Percentiles rank a stretch among this genome's conserved stretches.
These are phyloP conservation scores for Naganishia liquefaciens DNA, from an alignment of 1,284 basidiomycete genomes.

Conservation along the genomic window DNA sequence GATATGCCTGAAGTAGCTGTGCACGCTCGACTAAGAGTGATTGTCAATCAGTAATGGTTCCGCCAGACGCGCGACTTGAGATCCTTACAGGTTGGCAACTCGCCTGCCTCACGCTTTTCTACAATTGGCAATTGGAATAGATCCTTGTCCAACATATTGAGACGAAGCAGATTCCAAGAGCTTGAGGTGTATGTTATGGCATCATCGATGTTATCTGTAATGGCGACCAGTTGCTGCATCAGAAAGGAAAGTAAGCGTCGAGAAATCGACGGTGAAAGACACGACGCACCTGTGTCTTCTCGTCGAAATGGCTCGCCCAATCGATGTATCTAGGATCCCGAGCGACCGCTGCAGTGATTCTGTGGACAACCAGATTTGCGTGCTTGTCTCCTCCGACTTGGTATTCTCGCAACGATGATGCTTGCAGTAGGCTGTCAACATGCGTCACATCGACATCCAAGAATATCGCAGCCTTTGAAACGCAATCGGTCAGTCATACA, in stretches of 20 bases:
- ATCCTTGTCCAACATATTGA: slow-evolving; percentile 69
- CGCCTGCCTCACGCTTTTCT: slow-evolving; percentile 26
- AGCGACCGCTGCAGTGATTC: slow-evolving; percentile 67
- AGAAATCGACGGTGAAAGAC: slow-evolving; percentile 4
- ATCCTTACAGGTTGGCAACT: slow-evolving; percentile 30
- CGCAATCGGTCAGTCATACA: slow-evolving; percentile 5
- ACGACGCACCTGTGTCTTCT: slow-evolving; percentile 61
- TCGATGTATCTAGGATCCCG: slow-evolving; percentile 67
- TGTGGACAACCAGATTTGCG: slow-evolving; percentile 67
- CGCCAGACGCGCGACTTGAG: slow-evolving; percentile 13
- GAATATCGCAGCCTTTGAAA: slow-evolving; percentile 60
- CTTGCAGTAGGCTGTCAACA: slow-evolving; percentile 61
- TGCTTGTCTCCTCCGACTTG: slow-evolving; percentile 46
- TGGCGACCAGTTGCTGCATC: slow-evolving; percentile 67
- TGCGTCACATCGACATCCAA: slow-evolving; percentile 59
- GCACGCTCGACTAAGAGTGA: slow-evolving; percentile 54
- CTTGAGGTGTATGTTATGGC: slow-evolving; percentile 73
- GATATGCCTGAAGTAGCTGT: slow-evolving; percentile 33
- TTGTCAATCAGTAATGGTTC: background rate
- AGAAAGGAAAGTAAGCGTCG: background rate
- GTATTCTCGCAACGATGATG: slow-evolving; percentile 59
- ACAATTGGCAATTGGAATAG: slow-evolving; percentile 69
- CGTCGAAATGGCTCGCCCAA: slow-evolving; percentile 69
- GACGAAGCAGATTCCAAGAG: slow-evolving; percentile 68
- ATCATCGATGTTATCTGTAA: slow-evolving; percentile 64